Percentiles rank a stretch among this genome's conserved stretches.
Evolutionary conservation across 2,329 filamentous ascomycete genomes (phyloP).

Genomic region (Fusarium multiceps): DNA sequence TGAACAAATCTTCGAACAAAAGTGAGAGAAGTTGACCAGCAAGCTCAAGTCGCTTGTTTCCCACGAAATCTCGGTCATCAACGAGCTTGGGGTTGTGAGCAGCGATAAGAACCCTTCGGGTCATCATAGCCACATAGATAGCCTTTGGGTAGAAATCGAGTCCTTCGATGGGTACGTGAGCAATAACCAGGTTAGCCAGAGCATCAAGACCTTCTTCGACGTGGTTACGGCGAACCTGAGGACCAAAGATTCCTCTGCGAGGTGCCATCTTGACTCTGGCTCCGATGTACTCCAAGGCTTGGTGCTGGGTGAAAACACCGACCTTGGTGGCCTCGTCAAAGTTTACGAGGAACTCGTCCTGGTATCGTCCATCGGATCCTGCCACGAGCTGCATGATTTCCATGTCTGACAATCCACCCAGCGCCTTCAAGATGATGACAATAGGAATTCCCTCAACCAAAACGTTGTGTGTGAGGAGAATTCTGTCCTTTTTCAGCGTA

Average conservation of each 20-base stretch:
- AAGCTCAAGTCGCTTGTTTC: constrained; percentile 95
- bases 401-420: constrained; percentile 93
- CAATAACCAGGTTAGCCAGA: constrained; percentile 90
- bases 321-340: constrained; percentile 91
- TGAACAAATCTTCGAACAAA: constrained; percentile 97
- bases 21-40: constrained; percentile 94
- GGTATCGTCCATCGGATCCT: constrained; percentile 86
- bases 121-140: constrained; percentile 96
- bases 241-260: constrained; percentile 66
- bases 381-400: constrained; percentile 94
- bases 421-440: constrained; percentile 89
- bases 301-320: constrained; percentile 90
- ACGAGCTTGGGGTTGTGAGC: constrained; percentile 89
- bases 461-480: constrained; percentile 92
- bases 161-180: constrained; percentile 90
- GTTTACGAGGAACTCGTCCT: constrained; percentile 95
- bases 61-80: constrained; percentile 96
- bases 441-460: constrained; percentile 94
- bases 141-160: constrained; percentile 98
- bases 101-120: constrained; percentile 93
- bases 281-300: constrained; percentile 93
- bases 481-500: constrained; percentile 89
- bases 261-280: constrained; percentile 87
- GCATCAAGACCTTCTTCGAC: constrained; percentile 94
- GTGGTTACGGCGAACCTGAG: constrained; percentile 76